These are phyloP conservation scores for Starmerella roubikii DNA, from an alignment of 805 yeast species.

Conservation along the genomic window DNA sequence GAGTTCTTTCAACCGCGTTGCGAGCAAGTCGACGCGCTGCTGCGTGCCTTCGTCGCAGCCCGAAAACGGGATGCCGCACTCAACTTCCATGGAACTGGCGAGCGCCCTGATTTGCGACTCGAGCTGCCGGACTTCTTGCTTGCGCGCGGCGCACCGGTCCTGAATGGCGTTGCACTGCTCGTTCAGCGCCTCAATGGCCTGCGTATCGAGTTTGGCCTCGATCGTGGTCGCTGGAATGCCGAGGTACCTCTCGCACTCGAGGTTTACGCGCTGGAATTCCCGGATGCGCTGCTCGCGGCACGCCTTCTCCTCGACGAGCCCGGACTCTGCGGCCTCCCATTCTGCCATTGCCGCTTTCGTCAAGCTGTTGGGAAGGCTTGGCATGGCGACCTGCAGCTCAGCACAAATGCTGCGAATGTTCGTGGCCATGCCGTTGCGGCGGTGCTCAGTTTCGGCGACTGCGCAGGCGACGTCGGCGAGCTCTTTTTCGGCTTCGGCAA, in stretches of 20 bases:
- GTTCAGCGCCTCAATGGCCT: not conserved
- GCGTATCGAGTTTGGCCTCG: not conserved
- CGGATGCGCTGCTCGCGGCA: not conserved
- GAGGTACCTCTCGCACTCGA: not conserved
- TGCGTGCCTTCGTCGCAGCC: not conserved
- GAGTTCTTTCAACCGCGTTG: conserved; percentile 1
- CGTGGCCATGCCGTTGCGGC: not conserved
- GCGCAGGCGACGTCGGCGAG: not conserved
- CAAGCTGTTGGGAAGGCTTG: not conserved
- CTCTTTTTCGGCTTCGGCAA: not conserved
- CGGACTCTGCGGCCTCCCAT: not conserved
- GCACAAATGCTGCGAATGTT: no score
- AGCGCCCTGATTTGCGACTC: not conserved
- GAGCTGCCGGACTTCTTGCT: not conserved
- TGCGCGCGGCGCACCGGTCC: not conserved
- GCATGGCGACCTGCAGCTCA: not conserved
- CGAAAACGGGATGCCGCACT: not conserved
- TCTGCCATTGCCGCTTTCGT: not conserved
- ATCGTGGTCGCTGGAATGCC: not conserved
- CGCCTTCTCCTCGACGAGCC: not conserved
- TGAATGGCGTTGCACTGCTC: not conserved
- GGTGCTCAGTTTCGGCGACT: not conserved
- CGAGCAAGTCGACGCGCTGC: not conserved
- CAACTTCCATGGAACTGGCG: not conserved
- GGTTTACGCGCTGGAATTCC: not conserved